These are phyloP conservation scores for Thalassiosira profunda DNA, from an alignment of 108 stramenopile genomes.

Conservation along the genomic window DNA sequence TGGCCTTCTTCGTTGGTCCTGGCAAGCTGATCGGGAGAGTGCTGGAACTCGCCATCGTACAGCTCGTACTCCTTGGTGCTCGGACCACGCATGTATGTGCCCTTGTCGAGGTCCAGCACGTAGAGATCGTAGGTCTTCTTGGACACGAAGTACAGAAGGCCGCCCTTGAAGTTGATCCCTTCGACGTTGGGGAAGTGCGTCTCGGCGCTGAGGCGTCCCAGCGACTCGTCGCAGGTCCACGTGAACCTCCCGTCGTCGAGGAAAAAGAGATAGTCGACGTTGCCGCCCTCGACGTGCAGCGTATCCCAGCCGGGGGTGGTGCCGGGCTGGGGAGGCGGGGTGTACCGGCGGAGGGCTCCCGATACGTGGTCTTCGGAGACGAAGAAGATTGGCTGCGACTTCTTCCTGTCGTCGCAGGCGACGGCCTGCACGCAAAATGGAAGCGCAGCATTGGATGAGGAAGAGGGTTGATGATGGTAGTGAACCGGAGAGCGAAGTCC, in stretches of 20 bases:
- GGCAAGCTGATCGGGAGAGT: conserved; percentile 58
- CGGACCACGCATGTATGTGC: conserved; percentile 17
- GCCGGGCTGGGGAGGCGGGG: conserved; percentile 19
- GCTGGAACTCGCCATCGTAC: conserved; percentile 42
- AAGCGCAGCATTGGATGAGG: neutral
- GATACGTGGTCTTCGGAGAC: conserved; percentile 29
- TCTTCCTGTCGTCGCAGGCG: conserved; percentile 44
- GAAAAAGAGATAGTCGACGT: conserved; percentile 31
- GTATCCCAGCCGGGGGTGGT: conserved; percentile 34
- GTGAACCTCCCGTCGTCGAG: conserved; percentile 17
- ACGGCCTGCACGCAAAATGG: neutral
- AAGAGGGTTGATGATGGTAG: neutral
- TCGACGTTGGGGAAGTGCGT: conserved; percentile 44
- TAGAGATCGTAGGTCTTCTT: conserved; percentile 38
- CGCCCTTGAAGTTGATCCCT: conserved; percentile 39
- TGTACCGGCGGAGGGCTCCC: conserved; percentile 43
- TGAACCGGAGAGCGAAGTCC: neutral
- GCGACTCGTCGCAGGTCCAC: conserved; percentile 34
- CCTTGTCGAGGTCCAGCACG: conserved; percentile 40
- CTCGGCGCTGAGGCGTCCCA: conserved; percentile 31
- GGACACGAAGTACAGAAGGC: conserved; percentile 54
- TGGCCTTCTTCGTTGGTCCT: conserved; percentile 26
- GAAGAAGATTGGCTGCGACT: conserved; percentile 40
- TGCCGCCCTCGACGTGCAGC: conserved; percentile 29
- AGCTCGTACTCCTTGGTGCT: conserved; percentile 4